phyloP scores from a whole-genome alignment of 495 filamentous ascomycete genomes.

The Annulohypoxylon maeteangense region DNA sequence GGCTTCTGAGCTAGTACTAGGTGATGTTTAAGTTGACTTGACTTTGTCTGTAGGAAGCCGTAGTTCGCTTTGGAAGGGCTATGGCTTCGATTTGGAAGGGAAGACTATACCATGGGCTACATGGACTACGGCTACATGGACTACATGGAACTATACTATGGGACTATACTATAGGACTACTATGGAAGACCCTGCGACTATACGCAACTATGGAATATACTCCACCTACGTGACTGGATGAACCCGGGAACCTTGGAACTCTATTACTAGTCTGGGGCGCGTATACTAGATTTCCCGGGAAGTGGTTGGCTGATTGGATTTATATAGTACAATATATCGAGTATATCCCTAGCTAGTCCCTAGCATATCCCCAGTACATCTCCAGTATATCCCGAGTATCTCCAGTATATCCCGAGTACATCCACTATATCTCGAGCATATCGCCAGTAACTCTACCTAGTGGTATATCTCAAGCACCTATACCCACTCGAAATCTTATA shows the following conservation, averaged over 20 bases:
- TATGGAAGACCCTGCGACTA: background rate
- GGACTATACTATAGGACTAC: too few species aligned
- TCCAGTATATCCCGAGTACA: background rate
- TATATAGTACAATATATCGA: constrained; percentile 17
- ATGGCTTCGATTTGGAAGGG: too few species aligned
- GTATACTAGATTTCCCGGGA: constrained; percentile 7
- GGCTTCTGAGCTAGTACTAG: too few species aligned
- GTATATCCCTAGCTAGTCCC: background rate
- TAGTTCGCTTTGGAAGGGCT: constrained; percentile 9
- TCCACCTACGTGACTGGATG: constrained; percentile 25
- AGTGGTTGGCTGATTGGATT: constrained; percentile 20
- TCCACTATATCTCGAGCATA: too few species aligned
- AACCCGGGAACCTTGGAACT: constrained; percentile 9
- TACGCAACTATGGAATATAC: constrained; percentile 9
- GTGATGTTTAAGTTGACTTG: constrained; percentile 1
- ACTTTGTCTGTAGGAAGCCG: constrained; percentile 2
- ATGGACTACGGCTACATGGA: background rate
- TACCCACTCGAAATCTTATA: constrained; percentile 27
- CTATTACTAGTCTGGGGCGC: constrained; percentile 18
- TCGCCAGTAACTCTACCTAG: background rate
- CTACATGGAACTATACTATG: too few species aligned
- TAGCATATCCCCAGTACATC: constrained; percentile 3
- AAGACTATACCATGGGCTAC: constrained; percentile 20
- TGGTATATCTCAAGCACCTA: constrained; percentile 7
- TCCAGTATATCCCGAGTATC: constrained; percentile 5